Evolutionary conservation across 257 asterid species (phyloP).

Genomic region (Jasminum sambac): DNA sequence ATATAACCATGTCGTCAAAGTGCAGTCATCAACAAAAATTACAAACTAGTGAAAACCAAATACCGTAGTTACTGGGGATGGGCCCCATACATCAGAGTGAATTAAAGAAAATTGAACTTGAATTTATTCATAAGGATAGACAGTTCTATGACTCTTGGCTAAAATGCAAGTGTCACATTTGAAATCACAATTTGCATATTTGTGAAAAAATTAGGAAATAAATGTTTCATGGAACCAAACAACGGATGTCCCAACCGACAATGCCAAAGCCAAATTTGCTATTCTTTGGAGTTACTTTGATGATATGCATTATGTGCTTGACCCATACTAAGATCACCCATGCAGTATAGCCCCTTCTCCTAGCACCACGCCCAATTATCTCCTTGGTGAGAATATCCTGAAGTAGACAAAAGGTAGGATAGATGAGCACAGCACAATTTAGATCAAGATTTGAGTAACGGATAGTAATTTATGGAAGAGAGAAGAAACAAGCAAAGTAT

Average conservation of each 20-base stretch:
- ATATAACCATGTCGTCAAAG: background rate
- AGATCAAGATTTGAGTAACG: no score
- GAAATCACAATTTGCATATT: background rate
- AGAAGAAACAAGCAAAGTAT: no score
- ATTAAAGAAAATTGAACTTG: background rate
- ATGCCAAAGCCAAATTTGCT: conserved; percentile 2
- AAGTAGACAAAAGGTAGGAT: background rate
- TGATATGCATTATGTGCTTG: background rate
- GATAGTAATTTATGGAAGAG: no score
- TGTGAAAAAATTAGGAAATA: background rate
- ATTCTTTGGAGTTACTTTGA: background rate
- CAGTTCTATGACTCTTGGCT: background rate
- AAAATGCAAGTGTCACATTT: background rate
- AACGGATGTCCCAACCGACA: background rate
- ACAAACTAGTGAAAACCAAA: background rate
- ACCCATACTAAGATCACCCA: background rate
- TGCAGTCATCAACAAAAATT: background rate
- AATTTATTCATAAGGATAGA: background rate
- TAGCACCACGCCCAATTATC: background rate
- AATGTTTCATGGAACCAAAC: background rate
- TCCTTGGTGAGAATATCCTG: background rate
- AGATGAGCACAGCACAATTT: background rate
- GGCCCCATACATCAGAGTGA: background rate
- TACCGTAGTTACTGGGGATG: background rate
- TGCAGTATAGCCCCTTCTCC: background rate